Conservation (phyloP, 495 filamentous ascomycete species). For the Hypomontagnella submonticulosa region DNA sequence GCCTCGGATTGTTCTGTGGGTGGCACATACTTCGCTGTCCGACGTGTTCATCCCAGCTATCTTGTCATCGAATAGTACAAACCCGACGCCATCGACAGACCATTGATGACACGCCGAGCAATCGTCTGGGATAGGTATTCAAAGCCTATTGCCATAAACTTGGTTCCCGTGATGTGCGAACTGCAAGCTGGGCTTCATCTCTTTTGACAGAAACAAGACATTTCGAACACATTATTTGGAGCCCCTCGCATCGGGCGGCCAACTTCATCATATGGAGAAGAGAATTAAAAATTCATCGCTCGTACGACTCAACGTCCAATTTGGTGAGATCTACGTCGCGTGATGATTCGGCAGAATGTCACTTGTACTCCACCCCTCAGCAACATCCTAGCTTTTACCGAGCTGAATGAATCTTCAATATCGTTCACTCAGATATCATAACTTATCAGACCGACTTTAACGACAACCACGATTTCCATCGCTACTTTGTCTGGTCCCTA, state of each 20-base stretch:
- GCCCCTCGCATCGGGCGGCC: no score
- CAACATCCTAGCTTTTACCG: neutral
- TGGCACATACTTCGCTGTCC: neutral
- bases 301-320: neutral
- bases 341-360: neutral
- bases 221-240: no score
- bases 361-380: neutral
- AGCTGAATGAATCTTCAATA: neutral
- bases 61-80: neutral
- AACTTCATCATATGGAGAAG: no score
- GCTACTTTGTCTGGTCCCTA: neutral
- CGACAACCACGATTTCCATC: neutral
- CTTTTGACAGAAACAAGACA: no score
- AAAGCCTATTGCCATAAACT: no score
- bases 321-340: neutral
- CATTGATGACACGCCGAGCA: no score
- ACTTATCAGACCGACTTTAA: no score
- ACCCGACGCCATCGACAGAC: neutral
- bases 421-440: neutral
- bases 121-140: no score
- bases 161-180: no score
- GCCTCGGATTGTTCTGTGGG: neutral
- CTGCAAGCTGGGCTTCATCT: no score
- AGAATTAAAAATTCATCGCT: neutral
- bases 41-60: neutral